These are phyloP conservation scores for Candida glaebosa DNA, from an alignment of 805 yeast genomes.

Conservation along the genomic window DNA sequence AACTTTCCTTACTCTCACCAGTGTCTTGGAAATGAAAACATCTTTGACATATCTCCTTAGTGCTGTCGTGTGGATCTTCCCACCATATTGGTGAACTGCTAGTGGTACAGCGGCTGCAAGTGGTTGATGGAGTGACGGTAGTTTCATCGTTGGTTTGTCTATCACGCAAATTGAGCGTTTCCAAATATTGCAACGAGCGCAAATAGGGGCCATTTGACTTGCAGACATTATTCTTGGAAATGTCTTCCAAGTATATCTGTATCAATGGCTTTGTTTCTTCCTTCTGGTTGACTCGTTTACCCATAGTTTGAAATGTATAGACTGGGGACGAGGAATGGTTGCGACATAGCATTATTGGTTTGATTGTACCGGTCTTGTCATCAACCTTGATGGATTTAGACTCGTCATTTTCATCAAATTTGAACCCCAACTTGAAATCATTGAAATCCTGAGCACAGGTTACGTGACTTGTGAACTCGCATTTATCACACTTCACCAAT, in stretches of 20 bases:
- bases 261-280: slow-evolving; percentile 35
- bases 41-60: slow-evolving; percentile 21
- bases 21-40: slow-evolving; percentile 24
- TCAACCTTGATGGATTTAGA: slow-evolving; percentile 21
- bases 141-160: background rate
- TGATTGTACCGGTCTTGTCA: slow-evolving; percentile 34
- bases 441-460: slow-evolving; percentile 56
- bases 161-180: slow-evolving; percentile 5
- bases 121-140: background rate
- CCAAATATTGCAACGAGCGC: slow-evolving; percentile 27
- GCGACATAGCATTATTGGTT: slow-evolving; percentile 44
- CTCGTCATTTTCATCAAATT: slow-evolving; percentile 24
- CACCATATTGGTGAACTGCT: slow-evolving; percentile 38
- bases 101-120: slow-evolving; percentile 22
- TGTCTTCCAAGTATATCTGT: slow-evolving; percentile 37
- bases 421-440: slow-evolving; percentile 53
- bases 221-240: slow-evolving; percentile 13
- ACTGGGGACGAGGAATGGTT: slow-evolving; percentile 25
- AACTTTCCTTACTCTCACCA: slow-evolving; percentile 13
- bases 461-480: slow-evolving; percentile 42
- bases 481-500: slow-evolving; percentile 43
- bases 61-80: slow-evolving; percentile 10
- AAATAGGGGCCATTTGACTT: slow-evolving; percentile 30
- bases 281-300: slow-evolving; percentile 24
- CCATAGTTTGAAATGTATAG: slow-evolving; percentile 25